phyloP scores from a whole-genome alignment of 495 filamentous ascomycete genomes.

The Penicillium malachiteum region DNA sequence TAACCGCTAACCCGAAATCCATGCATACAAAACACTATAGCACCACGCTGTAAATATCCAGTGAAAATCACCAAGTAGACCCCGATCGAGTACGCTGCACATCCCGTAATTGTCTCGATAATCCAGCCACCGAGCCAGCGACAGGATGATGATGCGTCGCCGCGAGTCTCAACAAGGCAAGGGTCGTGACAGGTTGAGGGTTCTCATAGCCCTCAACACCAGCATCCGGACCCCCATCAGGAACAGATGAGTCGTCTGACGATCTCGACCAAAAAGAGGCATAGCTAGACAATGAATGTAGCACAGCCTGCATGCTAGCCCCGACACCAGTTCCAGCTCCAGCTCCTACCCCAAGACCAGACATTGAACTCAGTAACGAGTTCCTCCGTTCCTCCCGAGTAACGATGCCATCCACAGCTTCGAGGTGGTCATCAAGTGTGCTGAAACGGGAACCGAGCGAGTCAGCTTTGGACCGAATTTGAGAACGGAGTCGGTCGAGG shows the following conservation, averaged over 20 bases:
- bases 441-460: constrained; percentile 34
- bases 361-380: constrained; percentile 2
- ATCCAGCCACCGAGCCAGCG: constrained; percentile 17
- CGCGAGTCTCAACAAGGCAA: constrained; percentile 22
- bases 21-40: too few species aligned
- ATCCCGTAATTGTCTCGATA: constrained; percentile 20
- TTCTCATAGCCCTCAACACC: neutral
- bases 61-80: constrained; percentile 10
- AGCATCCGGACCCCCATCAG: neutral
- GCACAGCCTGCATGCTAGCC: constrained; percentile 14
- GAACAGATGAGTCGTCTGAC: constrained; percentile 8
- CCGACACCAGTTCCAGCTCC: neutral
- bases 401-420: constrained; percentile 38
- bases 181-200: constrained; percentile 10
- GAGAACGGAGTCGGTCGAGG: constrained; percentile 35
- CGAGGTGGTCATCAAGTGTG: constrained; percentile 43
- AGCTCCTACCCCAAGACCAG: neutral
- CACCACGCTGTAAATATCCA: too few species aligned
- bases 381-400: constrained; percentile 24
- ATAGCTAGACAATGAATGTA: constrained; percentile 20
- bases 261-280: constrained; percentile 13
- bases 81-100: constrained; percentile 12
- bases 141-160: constrained; percentile 24
- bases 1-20: too few species aligned
- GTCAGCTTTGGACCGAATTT: constrained; percentile 39